Base-by-base conservation (phyloP, 345 rosid species). In the Salix arbutifolia region DNA sequence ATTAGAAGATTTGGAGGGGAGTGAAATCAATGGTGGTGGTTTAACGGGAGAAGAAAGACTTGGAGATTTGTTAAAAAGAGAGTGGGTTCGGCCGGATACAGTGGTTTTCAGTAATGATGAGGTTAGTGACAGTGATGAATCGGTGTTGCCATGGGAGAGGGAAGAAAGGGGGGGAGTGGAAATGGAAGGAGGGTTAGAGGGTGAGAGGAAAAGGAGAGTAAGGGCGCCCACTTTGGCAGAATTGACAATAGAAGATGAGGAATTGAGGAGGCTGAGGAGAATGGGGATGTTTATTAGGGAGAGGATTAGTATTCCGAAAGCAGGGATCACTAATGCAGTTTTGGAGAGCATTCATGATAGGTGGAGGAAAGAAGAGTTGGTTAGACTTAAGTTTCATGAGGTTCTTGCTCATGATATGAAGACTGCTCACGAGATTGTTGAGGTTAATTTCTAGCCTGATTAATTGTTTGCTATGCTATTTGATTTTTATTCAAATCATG, bases 331-430 rank as follows among this genome's bases (percentile, higher is more conserved):
- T 11, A 86, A 89, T 78, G 90, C 86, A 0, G 91, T 96, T 67
- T 68, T 94, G 86, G 91, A 91, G 84, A 94, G 91, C 83, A 92
- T 96, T 86, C 90, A 96, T 83, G 97, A 91, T 79, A 87, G 81
- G 25, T 96, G 99, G 99, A 90, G 97, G 84, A 96, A 92, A 82
- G 92, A 90, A 74, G 99, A 96, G 84, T 84, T 96, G 46, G 97
- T 90, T 50, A 88, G 96, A 86, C 91, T 96, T 31, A 96, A 92
- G 90, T 96, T 96, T 80, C 98, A 96, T 23, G 99, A 96, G 81
- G 88, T 87, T 44, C 97, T 96, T 18, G 98, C 98, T 17, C 78
- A 76, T 0, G 98, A 96, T 67, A 96, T 96, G 99, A 94, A 80
- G 83, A 96, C 97, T n/a, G 98, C 95, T 0, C 98, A 94, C 40